These are phyloP conservation scores for Jatropha podagrica DNA, from an alignment of 441 rosid genomes.

Conservation along the genomic window DNA sequence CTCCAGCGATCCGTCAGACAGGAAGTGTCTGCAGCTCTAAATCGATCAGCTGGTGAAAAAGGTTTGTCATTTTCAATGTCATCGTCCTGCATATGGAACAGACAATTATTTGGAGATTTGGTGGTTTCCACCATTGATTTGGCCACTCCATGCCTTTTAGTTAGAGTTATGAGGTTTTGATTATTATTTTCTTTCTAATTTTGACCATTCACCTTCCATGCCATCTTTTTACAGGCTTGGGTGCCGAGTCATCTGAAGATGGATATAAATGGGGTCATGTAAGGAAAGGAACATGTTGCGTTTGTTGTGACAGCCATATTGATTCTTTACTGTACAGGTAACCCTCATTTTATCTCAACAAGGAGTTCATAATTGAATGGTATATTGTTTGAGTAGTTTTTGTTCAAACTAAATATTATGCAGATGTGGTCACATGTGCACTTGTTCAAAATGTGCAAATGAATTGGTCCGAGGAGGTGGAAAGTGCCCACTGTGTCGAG, in stretches of 20 bases:
- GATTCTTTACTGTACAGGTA: constrained; percentile 97
- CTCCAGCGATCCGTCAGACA: constrained; percentile 96
- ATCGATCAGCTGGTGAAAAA: constrained; percentile 66
- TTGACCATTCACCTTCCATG: not conserved
- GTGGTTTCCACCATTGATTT: not conserved
- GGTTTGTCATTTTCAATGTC: constrained; percentile 35
- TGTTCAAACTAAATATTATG: constrained; percentile 11
- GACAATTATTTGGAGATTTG: not conserved
- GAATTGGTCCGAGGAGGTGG: constrained; percentile 86
- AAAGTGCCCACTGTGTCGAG: constrained; percentile 95
- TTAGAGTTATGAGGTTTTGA: not conserved
- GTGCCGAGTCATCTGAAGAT: constrained; percentile 71
- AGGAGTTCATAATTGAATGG: too few species aligned
- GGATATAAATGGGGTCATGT: constrained; percentile 91
- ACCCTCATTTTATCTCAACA: not conserved
- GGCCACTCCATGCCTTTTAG: not conserved
- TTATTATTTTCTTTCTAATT: constrained; percentile 5
- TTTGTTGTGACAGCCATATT: constrained; percentile 91
- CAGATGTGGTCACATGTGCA: constrained; percentile 99
- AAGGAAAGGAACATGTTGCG: constrained; percentile 90
- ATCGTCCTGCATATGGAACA: not conserved
- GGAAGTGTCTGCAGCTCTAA: constrained; percentile 96
- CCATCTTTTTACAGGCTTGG: constrained; percentile 42
- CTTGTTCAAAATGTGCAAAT: constrained; percentile 89
- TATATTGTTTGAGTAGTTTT: too few species aligned